Percentiles rank a stretch among this genome's conserved stretches.
phyloP scores from a whole-genome alignment of 108 stramenopile genomes.

The Mediolabrus comicus region DNA sequence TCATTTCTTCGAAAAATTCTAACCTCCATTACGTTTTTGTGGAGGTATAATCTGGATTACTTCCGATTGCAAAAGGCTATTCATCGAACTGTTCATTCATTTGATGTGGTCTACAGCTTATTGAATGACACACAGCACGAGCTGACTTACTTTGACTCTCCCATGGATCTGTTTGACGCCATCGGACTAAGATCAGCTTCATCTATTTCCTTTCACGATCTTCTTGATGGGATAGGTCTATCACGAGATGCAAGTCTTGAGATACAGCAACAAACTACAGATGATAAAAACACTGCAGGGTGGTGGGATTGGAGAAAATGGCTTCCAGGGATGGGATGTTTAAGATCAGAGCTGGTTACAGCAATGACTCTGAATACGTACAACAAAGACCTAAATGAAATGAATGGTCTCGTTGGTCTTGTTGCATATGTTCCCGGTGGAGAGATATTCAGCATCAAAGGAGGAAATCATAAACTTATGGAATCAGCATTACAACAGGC shows the following conservation, averaged over 20 bases:
- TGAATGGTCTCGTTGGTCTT: constrained; percentile 72
- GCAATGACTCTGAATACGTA: constrained; percentile 68
- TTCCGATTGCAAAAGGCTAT: constrained; percentile 36
- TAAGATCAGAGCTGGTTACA: constrained; percentile 60
- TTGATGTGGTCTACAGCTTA: constrained; percentile 44
- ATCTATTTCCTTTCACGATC: constrained; percentile 54
- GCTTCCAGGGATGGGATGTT: constrained; percentile 47
- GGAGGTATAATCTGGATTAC: constrained; percentile 40
- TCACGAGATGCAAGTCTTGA: constrained; percentile 23
- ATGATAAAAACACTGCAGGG: not conserved
- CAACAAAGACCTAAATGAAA: constrained; percentile 64
- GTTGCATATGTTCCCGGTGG: constrained; percentile 57
- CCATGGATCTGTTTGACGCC: constrained; percentile 66
- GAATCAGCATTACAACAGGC: constrained; percentile 69
- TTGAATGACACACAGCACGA: constrained; percentile 42
- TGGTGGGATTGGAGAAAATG: constrained; percentile 37
- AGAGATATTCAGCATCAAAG: constrained; percentile 52
- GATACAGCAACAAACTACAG: not conserved
- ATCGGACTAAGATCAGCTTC: constrained; percentile 44
- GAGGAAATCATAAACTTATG: constrained; percentile 74
- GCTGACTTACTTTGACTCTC: constrained; percentile 62
- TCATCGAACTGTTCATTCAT: constrained; percentile 39
- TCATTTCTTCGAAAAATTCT: constrained; percentile 9
- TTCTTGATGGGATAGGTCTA: constrained; percentile 55
- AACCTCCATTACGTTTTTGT: constrained; percentile 16